Percentiles rank a stretch among this genome's conserved stretches.
Conservation (phyloP, 345 rosid species). For the Brassica cretica region DNA sequence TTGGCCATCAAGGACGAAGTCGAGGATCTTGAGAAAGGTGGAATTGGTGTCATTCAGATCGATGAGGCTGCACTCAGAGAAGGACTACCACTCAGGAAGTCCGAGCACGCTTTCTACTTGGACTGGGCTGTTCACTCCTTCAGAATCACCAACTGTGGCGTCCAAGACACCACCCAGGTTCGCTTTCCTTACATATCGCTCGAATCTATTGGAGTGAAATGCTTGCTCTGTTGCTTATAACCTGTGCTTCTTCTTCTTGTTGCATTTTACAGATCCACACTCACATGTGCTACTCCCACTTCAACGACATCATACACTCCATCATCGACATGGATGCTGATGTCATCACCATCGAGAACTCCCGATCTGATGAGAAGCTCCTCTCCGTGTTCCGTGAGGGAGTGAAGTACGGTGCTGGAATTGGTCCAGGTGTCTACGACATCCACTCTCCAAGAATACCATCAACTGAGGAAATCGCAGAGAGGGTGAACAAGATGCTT, state of each 20-base stretch:
- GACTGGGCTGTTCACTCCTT: constrained; percentile 99
- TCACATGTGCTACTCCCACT: constrained; percentile 99
- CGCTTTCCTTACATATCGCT: neutral
- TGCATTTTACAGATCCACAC: constrained; percentile 79
- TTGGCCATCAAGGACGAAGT: constrained; percentile 99
- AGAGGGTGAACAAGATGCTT: constrained; percentile 97
- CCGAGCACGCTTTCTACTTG: constrained; percentile 96
- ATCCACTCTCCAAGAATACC: constrained; percentile 99
- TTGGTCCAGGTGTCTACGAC: constrained; percentile 96
- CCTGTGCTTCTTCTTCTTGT: neutral
- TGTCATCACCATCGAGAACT: constrained; percentile 98
- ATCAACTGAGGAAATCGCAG: constrained; percentile 89
- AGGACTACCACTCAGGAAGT: constrained; percentile 93
- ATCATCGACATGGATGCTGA: constrained; percentile 99
- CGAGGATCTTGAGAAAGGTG: constrained; percentile 96
- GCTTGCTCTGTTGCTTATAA: neutral
- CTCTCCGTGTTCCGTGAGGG: constrained; percentile 98
- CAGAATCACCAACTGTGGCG: constrained; percentile 93
- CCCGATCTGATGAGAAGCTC: constrained; percentile 98
- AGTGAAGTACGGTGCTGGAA: constrained; percentile 96
- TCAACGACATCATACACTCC: constrained; percentile 97
- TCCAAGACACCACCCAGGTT: constrained; percentile 92
- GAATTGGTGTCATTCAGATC: constrained; percentile 85
- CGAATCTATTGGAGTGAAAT: neutral
- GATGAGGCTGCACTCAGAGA: constrained; percentile 99